Base-by-base conservation (phyloP, 2,329 filamentous ascomycete genomes). In the Chrysosphaeria jannelii region DNA sequence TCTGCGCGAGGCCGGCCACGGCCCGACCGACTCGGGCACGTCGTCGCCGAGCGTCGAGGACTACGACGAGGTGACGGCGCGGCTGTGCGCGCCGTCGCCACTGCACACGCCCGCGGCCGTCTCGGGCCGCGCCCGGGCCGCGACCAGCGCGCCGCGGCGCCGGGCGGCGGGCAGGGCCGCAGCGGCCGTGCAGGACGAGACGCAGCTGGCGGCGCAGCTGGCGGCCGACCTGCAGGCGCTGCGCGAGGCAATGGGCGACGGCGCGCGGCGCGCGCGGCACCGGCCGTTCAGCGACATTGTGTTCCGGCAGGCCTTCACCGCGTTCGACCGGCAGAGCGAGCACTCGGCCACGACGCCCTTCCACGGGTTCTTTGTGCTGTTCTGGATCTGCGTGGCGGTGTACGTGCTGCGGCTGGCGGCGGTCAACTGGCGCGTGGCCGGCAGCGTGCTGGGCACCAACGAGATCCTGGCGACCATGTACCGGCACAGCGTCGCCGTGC, bases 281-380 rank as follows among this genome's bases (percentile, higher is more conserved):
- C 37, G 35, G 14, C 42, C 41, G 30, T 48, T 53, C 31, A 37
- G 43, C 25, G 46, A 69, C 34, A 44, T 74, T 21, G 57, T 72
- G 24, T 79, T 78, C 36, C 75, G 67, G 0, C 51, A 58, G 13
- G 63, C 67, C 29, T 71, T 75, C 34, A 71, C 67, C 5, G 54
- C 65, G 0, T 78, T 79, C 38, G 71, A 79, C 39, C 53, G 65
- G 8, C 62, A 71, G 31, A 78, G 76, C 35, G 50, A 54, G 5
- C 45, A 46, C 1, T 57, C 59, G 2, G 53, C 57, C 4, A 61
- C 65, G 22, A 74, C 63, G 20, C 64, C 65, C 0, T 79, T 78
- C 34, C 61, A 70, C 37, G 72, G 72, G 14, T 79, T 79, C 45
- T 78, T 72, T 35, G 71, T 65, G 0, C 47, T 81, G 1, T 76